phyloP scores from a whole-genome alignment of 1,139 yeast species.

The Nadsonia starkeyi-henricii region DNA sequence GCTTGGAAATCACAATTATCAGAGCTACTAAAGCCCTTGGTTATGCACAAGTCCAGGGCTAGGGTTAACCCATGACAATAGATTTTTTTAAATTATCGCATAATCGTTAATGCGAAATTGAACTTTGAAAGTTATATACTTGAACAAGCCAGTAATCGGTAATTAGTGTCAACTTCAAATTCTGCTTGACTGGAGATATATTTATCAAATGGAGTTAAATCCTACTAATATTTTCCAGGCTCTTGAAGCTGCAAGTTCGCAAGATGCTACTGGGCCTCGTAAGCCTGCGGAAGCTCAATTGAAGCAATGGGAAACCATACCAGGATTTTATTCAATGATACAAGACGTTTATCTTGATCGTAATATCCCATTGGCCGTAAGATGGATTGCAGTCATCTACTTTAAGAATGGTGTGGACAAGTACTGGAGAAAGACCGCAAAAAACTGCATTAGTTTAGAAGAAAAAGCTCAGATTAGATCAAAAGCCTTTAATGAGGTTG shows the following conservation, averaged over 20 bases:
- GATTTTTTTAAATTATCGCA: too few species aligned
- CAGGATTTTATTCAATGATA: conserved; percentile 45
- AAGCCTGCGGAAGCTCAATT: conserved; percentile 56
- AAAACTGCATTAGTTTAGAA: conserved; percentile 41
- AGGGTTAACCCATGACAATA: too few species aligned
- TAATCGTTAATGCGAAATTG: too few species aligned
- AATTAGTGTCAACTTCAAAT: too few species aligned
- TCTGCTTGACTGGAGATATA: too few species aligned
- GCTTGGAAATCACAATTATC: too few species aligned
- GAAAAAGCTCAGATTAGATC: conserved; percentile 54
- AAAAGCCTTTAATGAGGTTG: conserved; percentile 43
- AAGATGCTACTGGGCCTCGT: conserved; percentile 33
- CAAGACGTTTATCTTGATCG: conserved; percentile 49
- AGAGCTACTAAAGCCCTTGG: too few species aligned
- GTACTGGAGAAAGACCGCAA: conserved; percentile 64
- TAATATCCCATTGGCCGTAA: conserved; percentile 42
- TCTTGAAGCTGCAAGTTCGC: conserved; percentile 40
- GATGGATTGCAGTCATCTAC: conserved; percentile 82
- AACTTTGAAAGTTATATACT: too few species aligned
- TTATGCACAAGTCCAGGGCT: too few species aligned
- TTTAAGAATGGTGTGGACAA: conserved; percentile 78
- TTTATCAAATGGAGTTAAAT: conserved; percentile 8
- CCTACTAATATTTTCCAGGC: conserved; percentile 17
- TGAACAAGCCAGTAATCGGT: too few species aligned
- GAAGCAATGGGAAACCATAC: conserved; percentile 47